Percentiles rank a stretch among this genome's conserved stretches.
phyloP scores from a whole-genome alignment of 1,139 yeast species.

The Hemisphaericaspora lyxosophila region DNA sequence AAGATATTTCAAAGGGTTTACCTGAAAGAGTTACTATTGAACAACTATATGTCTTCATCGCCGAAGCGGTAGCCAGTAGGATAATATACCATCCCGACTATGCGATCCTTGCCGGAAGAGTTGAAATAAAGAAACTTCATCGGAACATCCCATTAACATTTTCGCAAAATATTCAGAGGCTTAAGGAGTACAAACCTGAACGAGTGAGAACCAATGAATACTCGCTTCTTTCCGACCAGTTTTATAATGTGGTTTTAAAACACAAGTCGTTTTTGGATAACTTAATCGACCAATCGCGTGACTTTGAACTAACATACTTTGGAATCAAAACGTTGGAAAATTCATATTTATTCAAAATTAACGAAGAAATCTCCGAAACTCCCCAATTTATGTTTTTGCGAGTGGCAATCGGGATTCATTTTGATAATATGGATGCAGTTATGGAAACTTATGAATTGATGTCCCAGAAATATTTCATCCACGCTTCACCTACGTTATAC shows the following conservation, averaged over 20 bases:
- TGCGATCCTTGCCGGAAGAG: constrained; percentile 48
- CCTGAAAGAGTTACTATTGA: constrained; percentile 32
- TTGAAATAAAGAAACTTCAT: constrained; percentile 37
- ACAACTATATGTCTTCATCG: constrained; percentile 38
- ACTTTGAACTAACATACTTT: constrained; percentile 46
- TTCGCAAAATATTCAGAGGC: constrained; percentile 30
- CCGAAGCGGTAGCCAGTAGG: constrained; percentile 48
- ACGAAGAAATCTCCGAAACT: constrained; percentile 42
- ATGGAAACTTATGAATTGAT: constrained; percentile 51
- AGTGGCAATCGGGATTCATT: constrained; percentile 55
- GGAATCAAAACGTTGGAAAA: constrained; percentile 54
- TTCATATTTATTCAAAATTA: constrained; percentile 42
- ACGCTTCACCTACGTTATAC: constrained; percentile 57
- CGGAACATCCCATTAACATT: constrained; percentile 26
- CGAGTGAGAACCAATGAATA: constrained; percentile 12
- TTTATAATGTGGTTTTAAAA: constrained; percentile 30
- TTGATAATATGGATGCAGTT: constrained; percentile 36
- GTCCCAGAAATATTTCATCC: constrained; percentile 53
- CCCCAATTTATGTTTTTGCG: constrained; percentile 54
- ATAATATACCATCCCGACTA: constrained; percentile 49
- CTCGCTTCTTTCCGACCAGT: constrained; percentile 24
- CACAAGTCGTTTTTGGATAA: constrained; percentile 35
- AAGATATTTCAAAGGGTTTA: constrained; percentile 25
- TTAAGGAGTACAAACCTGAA: constrained; percentile 20
- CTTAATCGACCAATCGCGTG: constrained; percentile 38